These are phyloP conservation scores for Cryptosporidium canis DNA, from an alignment of 169 alveolate genomes.

Conservation along the genomic window DNA sequence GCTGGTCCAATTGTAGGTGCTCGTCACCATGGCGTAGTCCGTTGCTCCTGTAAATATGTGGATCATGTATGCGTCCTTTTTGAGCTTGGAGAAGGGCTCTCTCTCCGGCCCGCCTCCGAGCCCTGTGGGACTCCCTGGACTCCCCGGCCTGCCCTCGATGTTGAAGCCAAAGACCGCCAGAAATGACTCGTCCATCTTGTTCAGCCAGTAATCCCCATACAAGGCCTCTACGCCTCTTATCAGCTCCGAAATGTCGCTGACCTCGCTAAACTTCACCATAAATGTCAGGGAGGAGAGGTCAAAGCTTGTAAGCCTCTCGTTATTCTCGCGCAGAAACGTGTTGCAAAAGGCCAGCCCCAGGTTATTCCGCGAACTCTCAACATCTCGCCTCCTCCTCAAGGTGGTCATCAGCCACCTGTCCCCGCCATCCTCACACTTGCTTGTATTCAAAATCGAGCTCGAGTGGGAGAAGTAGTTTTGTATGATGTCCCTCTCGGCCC, in stretches of 20 bases:
- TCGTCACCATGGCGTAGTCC: slow-evolving; percentile 43
- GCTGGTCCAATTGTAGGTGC: slow-evolving; percentile 16
- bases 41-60: slow-evolving; percentile 22
- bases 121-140: neutral
- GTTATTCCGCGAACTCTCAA: slow-evolving; percentile 28
- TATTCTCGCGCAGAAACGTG: neutral
- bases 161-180: slow-evolving; percentile 19
- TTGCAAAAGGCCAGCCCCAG: slow-evolving; percentile 14
- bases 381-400: slow-evolving; percentile 27
- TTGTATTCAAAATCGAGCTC: slow-evolving; percentile 8
- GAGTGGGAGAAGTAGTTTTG: slow-evolving; percentile 56
- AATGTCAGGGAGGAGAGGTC: slow-evolving; percentile 19
- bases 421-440: neutral
- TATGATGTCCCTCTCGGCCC: slow-evolving; percentile 14
- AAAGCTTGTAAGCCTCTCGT: neutral
- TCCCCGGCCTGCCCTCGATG: neutral
- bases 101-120: neutral
- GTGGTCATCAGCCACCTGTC: slow-evolving; percentile 28
- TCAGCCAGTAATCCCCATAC: slow-evolving; percentile 12
- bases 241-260: neutral
- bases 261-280: neutral
- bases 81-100: neutral
- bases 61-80: slow-evolving; percentile 10
- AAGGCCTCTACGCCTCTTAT: neutral
- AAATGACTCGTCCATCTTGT: slow-evolving; percentile 14